A percentile compares a stretch with the other conserved stretches of the same genome.
phyloP scores from a whole-genome alignment of 116 monocot genomes.

The Zostera marina region DNA sequence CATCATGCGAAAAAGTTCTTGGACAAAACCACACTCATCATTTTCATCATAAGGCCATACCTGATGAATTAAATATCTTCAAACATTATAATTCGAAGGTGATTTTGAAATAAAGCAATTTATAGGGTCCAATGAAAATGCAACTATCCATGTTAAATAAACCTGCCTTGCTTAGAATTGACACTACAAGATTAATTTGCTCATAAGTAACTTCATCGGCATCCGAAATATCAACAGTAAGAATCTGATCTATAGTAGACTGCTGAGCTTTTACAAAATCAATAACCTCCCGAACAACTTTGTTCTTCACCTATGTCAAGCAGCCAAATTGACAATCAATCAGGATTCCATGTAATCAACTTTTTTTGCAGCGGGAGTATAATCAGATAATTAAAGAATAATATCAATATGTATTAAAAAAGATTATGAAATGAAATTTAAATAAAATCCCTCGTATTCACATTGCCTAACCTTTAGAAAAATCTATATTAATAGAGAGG shows the following conservation, averaged over 20 bases:
- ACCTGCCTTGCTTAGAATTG: conserved; percentile 69
- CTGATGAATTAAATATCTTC: conserved; percentile 10
- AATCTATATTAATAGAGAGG: no score
- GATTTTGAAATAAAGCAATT: not conserved
- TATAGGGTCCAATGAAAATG: not conserved
- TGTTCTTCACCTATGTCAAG: conserved; percentile 61
- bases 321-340: no score
- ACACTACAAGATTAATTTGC: conserved; percentile 56
- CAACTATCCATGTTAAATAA: not conserved
- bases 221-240: conserved; percentile 39
- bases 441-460: no score
- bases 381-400: no score
- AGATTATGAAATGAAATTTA: no score
- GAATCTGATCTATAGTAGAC: conserved; percentile 50
- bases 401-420: no score
- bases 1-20: conserved; percentile 74
- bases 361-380: no score
- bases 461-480: no score
- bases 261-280: conserved; percentile 69
- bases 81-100: not conserved
- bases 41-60: conserved; percentile 96
- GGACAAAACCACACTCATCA: conserved; percentile 63
- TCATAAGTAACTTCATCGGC: conserved; percentile 49
- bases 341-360: no score
- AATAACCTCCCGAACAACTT: conserved; percentile 70